These are phyloP conservation scores for Capronia epimyces DNA, from an alignment of 2,329 filamentous ascomycete species.

Conservation along the genomic window DNA sequence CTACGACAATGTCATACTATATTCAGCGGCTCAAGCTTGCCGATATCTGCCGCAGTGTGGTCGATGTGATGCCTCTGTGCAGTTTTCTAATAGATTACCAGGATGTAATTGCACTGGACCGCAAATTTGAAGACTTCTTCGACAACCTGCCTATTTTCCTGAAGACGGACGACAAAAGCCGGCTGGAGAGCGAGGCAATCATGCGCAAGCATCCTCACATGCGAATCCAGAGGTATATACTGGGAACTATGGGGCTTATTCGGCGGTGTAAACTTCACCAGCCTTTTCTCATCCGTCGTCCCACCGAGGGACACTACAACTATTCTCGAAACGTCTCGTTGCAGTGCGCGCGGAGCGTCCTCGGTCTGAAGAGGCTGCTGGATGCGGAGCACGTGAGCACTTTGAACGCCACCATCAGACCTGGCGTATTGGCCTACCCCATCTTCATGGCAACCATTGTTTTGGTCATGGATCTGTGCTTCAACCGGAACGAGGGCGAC, in stretches of 20 bases:
- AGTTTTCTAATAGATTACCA: constrained; percentile 33
- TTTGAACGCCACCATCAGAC: constrained; percentile 19
- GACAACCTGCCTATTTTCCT: constrained; percentile 36
- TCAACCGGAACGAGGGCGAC: constrained; percentile 37
- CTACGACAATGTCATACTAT: constrained; percentile 45
- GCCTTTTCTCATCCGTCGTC: constrained; percentile 37
- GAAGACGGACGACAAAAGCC: constrained; percentile 33
- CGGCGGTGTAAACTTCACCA: constrained; percentile 39
- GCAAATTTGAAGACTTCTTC: constrained; percentile 33
- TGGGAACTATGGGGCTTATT: constrained; percentile 36
- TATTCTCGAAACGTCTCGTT: constrained; percentile 39
- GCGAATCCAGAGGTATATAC: constrained; percentile 35
- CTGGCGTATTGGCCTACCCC: constrained; percentile 35
- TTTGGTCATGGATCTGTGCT: constrained; percentile 39
- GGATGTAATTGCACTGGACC: constrained; percentile 38
- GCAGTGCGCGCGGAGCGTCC: constrained; percentile 36
- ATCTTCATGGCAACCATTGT: constrained; percentile 40
- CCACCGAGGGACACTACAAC: constrained; percentile 34
- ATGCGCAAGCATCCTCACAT: constrained; percentile 32
- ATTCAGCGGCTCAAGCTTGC: constrained; percentile 41
- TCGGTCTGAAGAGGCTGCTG: constrained; percentile 36
- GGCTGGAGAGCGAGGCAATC: constrained; percentile 30
- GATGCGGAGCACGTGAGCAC: constrained; percentile 30
- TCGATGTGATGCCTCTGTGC: constrained; percentile 35
- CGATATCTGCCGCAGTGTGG: constrained; percentile 38